Evolutionary conservation across 192 early-diverging fungal genomes (phyloP), one percentile per base, ranked within the genome.

Genomic region (Entomortierella lignicola): DNA sequence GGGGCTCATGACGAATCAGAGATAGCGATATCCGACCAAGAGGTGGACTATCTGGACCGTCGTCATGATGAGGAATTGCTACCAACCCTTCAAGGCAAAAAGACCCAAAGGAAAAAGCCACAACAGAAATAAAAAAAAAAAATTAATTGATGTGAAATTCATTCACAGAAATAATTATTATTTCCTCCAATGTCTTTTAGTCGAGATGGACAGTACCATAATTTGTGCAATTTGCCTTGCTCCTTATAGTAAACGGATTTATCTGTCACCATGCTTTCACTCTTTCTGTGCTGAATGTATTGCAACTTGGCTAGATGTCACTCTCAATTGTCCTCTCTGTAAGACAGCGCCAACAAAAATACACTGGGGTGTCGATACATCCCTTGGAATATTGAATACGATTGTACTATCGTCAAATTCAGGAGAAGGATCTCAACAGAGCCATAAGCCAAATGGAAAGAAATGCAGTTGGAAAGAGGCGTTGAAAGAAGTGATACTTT

Each of bases 231-330:
- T 77, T 29, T 77, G 74, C 21, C 61, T 77, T 17, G 60, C 53
- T 18, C 54, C 55, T 2, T 54, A 57, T 30, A 41, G 42, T 6
- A 37, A 48, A 23, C 66, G 74, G 32, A 61, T 69, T 7, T 77
- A 69, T 25, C 48, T 77, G n/a, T 63, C 66, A 2, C 74, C 74
- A 1, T 77, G 74, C 21, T 43, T 77, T 17, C 74, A 77, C 25
- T 68, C 66, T 0, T 77, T 77, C 30, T 77, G 74, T 43, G 74
- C 74, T 1, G 31, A 60, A 1, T 77, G 74, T 48, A 54, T 77
- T n/a, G 39, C 66, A 4, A 44, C 59, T 10, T 77, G 74, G 74
- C 20, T 77, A 4, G 74, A 69, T 8, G 23, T 77, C 29, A 26
- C 65, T 2, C 15, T 65, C 18, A 21, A 20, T 1, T 77, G 74